A percentile compares a stretch with the other conserved stretches of the same genome.
Conservation (phyloP, 345 rosid genomes). For the Citrus sp. region DNA sequence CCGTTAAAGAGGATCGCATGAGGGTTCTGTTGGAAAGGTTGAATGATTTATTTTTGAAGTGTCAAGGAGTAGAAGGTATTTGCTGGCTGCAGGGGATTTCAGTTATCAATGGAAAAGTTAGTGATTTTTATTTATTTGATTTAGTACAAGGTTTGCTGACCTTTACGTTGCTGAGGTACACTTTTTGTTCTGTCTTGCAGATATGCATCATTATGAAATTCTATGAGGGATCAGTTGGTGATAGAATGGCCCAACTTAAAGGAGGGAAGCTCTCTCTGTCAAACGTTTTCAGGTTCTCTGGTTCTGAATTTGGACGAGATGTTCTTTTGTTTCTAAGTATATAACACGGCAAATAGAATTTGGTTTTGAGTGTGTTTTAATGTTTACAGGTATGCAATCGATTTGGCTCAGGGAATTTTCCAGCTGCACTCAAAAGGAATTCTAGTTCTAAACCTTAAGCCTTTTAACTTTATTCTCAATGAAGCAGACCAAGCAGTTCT, state of each 20-base stretch:
- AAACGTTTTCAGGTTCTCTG: constrained; percentile 62
- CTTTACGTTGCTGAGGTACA: constrained; percentile 7
- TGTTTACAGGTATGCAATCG: constrained; percentile 62
- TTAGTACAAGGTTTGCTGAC: neutral
- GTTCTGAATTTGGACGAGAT: neutral
- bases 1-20: constrained; percentile 56
- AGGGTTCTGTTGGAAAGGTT: constrained; percentile 55
- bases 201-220: constrained; percentile 78
- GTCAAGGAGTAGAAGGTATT: constrained; percentile 47
- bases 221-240: constrained; percentile 86
- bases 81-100: constrained; percentile 74
- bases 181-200: constrained; percentile 28
- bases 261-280: constrained; percentile 72
- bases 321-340: neutral
- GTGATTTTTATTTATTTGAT: constrained; percentile 11
- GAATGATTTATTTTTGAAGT: constrained; percentile 54
- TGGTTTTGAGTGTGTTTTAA: constrained; percentile 8
- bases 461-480: constrained; percentile 69
- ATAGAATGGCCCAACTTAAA: constrained; percentile 75
- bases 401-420: constrained; percentile 64
- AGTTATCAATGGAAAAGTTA: constrained; percentile 67
- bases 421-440: constrained; percentile 68
- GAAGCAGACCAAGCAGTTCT: constrained; percentile 64
- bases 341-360: neutral
- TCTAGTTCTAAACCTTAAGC: constrained; percentile 78